These are phyloP conservation scores for Microcyclosporella mali DNA, from an alignment of 2,329 filamentous ascomycete genomes.

Conservation along the genomic window DNA sequence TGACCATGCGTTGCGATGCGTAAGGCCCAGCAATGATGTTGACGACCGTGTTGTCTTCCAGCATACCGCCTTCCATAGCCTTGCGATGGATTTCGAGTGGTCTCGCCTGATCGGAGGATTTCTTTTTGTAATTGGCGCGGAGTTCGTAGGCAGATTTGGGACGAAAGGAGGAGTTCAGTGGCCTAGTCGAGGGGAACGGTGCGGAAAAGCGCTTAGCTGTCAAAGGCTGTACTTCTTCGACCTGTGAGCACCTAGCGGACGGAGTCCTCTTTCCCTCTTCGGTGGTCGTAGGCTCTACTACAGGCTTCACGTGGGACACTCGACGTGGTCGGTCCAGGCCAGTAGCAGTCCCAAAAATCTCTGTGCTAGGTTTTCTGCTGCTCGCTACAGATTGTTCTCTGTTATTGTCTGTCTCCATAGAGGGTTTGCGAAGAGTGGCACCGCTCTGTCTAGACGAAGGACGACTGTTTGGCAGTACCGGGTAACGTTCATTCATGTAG, in stretches of 20 bases:
- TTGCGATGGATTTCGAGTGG: conserved; percentile 23
- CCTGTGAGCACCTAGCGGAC: no score
- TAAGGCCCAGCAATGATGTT: conserved; percentile 33
- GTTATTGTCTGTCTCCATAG: not conserved
- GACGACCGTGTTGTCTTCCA: conserved; percentile 29
- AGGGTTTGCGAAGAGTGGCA: conserved; percentile 1
- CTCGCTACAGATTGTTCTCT: not conserved
- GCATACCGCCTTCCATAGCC: conserved; percentile 15
- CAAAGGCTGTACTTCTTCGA: not conserved
- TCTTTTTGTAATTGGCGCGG: conserved; percentile 28
- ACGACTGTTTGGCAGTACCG: conserved; percentile 34
- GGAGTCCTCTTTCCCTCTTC: no score
- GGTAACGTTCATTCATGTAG: conserved; percentile 43
- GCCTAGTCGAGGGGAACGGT: not conserved
- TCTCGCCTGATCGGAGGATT: conserved; percentile 11
- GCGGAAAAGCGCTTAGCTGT: not conserved
- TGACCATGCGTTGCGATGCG: conserved; percentile 7
- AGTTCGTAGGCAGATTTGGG: conserved; percentile 32
- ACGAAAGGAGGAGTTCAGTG: not conserved
- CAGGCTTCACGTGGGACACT: no score
- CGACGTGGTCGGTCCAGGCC: no score
- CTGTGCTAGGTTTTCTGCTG: conserved; percentile 2
- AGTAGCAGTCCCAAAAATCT: no score
- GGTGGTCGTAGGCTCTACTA: no score
- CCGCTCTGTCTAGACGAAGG: conserved; percentile 18